Percentiles rank a stretch among this genome's conserved stretches.
These are phyloP conservation scores for Trichosanthes cucumerina DNA, from an alignment of 306 rosid genomes.

Conservation along the genomic window DNA sequence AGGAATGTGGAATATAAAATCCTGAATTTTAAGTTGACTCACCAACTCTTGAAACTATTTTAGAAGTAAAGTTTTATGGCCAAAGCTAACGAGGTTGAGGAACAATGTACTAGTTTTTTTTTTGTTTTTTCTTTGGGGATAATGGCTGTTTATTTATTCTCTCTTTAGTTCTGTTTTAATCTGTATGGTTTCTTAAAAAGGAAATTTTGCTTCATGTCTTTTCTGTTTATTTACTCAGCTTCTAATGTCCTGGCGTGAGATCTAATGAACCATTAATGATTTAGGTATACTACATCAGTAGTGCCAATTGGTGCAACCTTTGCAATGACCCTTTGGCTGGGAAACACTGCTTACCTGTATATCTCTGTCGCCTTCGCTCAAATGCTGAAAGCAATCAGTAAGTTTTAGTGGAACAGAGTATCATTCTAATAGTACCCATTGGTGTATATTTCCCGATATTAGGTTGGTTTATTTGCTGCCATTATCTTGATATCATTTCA, in stretches of 20 bases:
- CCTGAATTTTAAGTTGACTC: background rate
- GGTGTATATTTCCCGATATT: slow-evolving; percentile 13
- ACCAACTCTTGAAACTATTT: background rate
- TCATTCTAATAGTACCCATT: slow-evolving; percentile 3
- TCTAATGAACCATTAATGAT: slow-evolving; percentile 28
- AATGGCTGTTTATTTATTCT: background rate
- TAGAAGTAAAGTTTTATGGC: background rate
- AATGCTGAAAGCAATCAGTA: slow-evolving; percentile 98
- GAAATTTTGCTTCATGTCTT: background rate
- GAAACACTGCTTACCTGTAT: slow-evolving; percentile 95
- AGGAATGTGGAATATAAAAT: background rate
- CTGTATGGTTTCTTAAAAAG: background rate
- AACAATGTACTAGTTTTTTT: background rate
- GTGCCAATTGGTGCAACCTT: slow-evolving; percentile 96
- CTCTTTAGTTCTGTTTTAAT: background rate
- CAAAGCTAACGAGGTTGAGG: background rate
- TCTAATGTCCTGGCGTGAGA: background rate
- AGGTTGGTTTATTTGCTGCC: background rate
- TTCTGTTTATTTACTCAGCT: slow-evolving; percentile 9
- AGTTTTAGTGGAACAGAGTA: slow-evolving; percentile 27
- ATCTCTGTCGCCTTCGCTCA: slow-evolving; percentile 97
- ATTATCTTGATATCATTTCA: background rate
- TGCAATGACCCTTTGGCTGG: slow-evolving; percentile 99
- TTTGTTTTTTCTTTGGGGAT: too few relatives aligned
- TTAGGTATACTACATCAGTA: slow-evolving; percentile 80